Percentiles rank a stretch among this genome's conserved stretches.
Conservation (phyloP, 345 rosid species). For the Euphorbia lathyris region DNA sequence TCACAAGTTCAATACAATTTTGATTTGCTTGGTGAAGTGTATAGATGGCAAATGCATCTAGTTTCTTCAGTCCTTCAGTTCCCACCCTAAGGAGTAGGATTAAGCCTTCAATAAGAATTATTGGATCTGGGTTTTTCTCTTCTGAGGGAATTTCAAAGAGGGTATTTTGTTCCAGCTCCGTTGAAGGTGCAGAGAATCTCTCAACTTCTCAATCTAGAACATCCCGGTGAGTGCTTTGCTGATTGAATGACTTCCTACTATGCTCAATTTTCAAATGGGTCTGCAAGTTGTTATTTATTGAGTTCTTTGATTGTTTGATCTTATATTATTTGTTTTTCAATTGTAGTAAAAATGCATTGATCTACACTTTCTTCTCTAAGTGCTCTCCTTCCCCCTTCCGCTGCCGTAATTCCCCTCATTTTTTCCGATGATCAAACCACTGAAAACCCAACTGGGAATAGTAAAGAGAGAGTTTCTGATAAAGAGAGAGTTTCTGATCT, state of each 20-base stretch:
- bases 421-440: no score
- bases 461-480: no score
- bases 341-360: no score
- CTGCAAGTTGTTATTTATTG: conserved; percentile 14
- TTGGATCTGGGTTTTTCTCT: conserved; percentile 66
- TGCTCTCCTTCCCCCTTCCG: conserved; percentile 45
- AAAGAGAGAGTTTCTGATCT: conserved; percentile 23
- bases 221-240: conserved; percentile 44
- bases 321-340: not conserved
- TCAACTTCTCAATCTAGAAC: conserved; percentile 51
- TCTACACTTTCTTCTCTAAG: conserved; percentile 58
- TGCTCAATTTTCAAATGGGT: not conserved
- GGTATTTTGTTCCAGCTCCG: conserved; percentile 54
- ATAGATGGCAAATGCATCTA: conserved; percentile 81
- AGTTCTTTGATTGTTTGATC: conserved; percentile 6
- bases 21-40: not conserved
- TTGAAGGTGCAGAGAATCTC: conserved; percentile 46
- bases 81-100: conserved; percentile 43
- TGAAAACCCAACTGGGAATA: no score
- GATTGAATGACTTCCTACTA: not conserved
- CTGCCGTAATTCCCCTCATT: conserved; percentile 14
- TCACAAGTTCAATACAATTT: not conserved
- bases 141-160: conserved; percentile 35
- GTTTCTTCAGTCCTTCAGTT: conserved; percentile 59
- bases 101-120: conserved; percentile 44